phyloP scores from a whole-genome alignment of 148 eudicot species.

The Diospyros lotus region DNA sequence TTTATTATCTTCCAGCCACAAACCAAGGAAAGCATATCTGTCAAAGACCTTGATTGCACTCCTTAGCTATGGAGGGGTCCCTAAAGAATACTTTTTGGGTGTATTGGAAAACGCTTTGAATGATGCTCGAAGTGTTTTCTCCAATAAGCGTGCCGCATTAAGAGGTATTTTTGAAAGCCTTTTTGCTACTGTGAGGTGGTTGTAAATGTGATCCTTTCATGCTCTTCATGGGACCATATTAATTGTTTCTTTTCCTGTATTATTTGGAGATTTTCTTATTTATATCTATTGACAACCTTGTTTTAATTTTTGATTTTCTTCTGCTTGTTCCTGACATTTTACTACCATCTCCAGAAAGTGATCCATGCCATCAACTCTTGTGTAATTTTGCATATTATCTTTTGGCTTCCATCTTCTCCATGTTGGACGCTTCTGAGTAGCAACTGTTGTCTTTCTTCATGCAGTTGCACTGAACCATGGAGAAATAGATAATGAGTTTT shows the following conservation, averaged over 20 bases:
- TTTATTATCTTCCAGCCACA: constrained; percentile 38
- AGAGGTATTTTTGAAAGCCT: constrained; percentile 41
- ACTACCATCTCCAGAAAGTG: neutral
- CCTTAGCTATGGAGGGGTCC: constrained; percentile 78
- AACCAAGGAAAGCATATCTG: constrained; percentile 45
- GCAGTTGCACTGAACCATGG: constrained; percentile 62
- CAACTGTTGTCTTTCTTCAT: constrained; percentile 9
- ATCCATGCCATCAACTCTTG: neutral
- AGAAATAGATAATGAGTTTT: constrained; percentile 35
- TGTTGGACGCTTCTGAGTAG: neutral
- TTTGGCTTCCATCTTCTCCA: neutral
- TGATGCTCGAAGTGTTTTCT: constrained; percentile 34
- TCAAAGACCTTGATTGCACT: constrained; percentile 80
- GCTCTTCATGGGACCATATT: neutral
- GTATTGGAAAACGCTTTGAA: constrained; percentile 41
- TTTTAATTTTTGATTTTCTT: neutral
- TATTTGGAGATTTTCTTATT: neutral
- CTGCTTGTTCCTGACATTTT: neutral
- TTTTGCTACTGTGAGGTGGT: neutral
- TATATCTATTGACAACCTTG: neutral
- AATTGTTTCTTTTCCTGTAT: neutral
- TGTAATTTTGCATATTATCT: neutral
- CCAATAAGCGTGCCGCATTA: constrained; percentile 43
- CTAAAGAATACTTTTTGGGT: constrained; percentile 42
- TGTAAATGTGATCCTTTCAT: neutral